Evolutionary conservation across 768 basidiomycete species (phyloP).

Genomic region (Daedaleopsis nitida): DNA sequence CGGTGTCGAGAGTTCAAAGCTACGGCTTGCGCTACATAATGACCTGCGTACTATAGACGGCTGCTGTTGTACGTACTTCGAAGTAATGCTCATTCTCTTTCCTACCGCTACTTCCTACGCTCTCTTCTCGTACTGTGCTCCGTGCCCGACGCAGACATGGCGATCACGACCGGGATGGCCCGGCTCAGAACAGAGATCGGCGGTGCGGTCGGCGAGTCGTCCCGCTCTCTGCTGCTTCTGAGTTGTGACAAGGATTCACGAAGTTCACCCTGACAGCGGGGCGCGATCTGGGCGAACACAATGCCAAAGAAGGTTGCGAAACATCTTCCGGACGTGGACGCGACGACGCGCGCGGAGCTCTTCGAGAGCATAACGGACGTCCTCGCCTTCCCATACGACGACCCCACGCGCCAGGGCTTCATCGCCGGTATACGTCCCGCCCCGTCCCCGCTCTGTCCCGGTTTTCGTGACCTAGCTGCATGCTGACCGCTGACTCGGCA

Average conservation of each 20-base stretch:
- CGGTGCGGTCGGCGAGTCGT: constrained; percentile 37
- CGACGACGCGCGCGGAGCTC: constrained; percentile 44
- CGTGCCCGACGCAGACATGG: constrained; percentile 42
- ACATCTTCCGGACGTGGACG: constrained; percentile 52
- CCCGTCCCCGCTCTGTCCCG: background rate
- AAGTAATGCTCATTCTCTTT: too few relatives aligned
- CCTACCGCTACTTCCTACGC: too few relatives aligned
- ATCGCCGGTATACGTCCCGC: constrained; percentile 34
- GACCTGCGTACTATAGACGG: too few relatives aligned
- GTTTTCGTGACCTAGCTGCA: background rate
- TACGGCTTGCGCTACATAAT: too few relatives aligned
- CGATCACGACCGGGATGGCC: constrained; percentile 46
- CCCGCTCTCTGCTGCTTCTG: constrained; percentile 27
- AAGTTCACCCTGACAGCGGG: too few relatives aligned
- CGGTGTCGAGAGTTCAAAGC: too few relatives aligned
- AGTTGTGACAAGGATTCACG: too few relatives aligned
- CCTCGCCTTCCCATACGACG: constrained; percentile 46
- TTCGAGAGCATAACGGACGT: constrained; percentile 60
- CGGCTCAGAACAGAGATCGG: constrained; percentile 49
- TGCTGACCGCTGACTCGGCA: constrained; percentile 27
- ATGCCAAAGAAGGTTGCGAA: constrained; percentile 65
- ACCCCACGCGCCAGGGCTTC: constrained; percentile 54
- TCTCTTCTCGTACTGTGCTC: too few relatives aligned
- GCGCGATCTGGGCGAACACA: constrained; percentile 61
- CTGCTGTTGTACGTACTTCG: too few relatives aligned